Base-by-base conservation (phyloP, 768 basidiomycete genomes). In the Cyclocybe aegerita region DNA sequence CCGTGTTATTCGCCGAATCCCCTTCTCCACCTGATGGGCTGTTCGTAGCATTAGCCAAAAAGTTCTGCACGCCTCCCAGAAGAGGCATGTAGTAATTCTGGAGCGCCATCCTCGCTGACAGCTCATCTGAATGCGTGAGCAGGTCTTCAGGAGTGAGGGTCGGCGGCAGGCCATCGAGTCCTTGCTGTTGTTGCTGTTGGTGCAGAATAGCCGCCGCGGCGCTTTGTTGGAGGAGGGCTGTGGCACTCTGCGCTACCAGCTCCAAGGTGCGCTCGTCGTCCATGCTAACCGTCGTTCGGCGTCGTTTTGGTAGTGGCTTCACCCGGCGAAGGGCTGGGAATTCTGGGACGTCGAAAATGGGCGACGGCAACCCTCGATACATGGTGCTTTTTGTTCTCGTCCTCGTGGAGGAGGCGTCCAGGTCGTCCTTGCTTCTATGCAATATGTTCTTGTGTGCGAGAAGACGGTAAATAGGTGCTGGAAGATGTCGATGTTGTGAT, bases 281-380 rank as follows among this genome's bases (percentile, higher is more conserved):
- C 32, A 16, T 33, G 9, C 14, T 45, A n/a, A 44, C 46, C 8
- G 58, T 49, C 17, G 80, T 84, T 53, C 85, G 81, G 54, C 84
- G 77, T 57, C 89, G 80, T 70, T 89, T 90, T 23, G 90, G 88
- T 37, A 90, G 76, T 36, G 90, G 89, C 64, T 89, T 90, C 60
- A 90, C 78, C 55, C 83, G 74, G 57, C 88, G 77, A 46, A 82
- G 70, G 35, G 79, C 66, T 38, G 81, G 79, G 63, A 83, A 79
- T 61, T 86, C 84, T 56, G 83, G 78, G 49, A 76, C 70, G 69
- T 86, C 85, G 71, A 85, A 83, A 56, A 81, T 71, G 46, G 84
- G 80, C 47, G 83, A 78, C 59, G 78, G 66, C 23, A 59, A 46
- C 61, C 70, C 72, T 58, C 75, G 73, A 66, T 81, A 77, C 82